phyloP scores from a whole-genome alignment of 129 eudicot species.

The Helianthus tuberosus region DNA sequence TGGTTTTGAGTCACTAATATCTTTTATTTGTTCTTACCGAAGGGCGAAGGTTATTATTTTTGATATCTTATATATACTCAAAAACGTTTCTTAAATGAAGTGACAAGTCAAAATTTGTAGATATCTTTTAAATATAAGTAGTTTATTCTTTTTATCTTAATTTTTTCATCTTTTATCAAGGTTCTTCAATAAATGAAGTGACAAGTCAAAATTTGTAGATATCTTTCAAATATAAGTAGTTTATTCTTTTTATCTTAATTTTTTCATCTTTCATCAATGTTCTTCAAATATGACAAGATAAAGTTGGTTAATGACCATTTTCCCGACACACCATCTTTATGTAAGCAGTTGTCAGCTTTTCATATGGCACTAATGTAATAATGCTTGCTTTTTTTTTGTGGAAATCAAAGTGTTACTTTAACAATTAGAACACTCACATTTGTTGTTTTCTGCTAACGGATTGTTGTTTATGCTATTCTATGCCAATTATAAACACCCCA shows the following conservation, averaged over 20 bases:
- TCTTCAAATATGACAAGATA: not conserved
- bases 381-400: too few relatives aligned
- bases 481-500: conserved; percentile 7
- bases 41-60: not conserved
- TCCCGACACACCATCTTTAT: not conserved
- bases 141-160: not conserved
- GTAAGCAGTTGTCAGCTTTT: not conserved
- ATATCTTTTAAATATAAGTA: not conserved
- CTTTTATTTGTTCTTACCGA: not conserved
- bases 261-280: not conserved
- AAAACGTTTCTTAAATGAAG: not conserved
- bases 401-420: not conserved
- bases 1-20: not conserved
- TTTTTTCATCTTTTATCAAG: not conserved
- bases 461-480: not conserved
- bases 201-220: not conserved
- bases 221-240: not conserved
- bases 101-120: not conserved
- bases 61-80: not conserved
- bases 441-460: not conserved
- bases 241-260: not conserved
- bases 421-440: not conserved
- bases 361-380: not conserved
- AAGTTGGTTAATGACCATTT: conserved; percentile 6
- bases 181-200: too few relatives aligned